Evolutionary conservation across 352 stramenopile species (phyloP).

Genomic region (Ophiocytium majus): DNA sequence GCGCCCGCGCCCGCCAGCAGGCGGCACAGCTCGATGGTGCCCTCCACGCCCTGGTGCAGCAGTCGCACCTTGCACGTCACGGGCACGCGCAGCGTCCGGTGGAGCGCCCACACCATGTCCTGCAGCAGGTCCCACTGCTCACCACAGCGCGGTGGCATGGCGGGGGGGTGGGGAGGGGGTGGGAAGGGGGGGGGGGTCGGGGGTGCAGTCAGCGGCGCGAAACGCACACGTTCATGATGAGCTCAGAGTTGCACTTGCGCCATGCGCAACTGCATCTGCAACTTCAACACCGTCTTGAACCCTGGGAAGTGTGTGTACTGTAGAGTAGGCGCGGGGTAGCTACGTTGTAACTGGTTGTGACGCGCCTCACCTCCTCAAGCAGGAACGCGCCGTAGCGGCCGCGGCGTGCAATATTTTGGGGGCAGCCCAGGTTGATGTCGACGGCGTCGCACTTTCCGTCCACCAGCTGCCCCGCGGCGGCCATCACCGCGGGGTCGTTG

Average conservation of each 20-base stretch:
- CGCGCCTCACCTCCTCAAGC: conserved; percentile 73
- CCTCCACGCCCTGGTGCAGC: conserved; percentile 69
- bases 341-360: too few species aligned
- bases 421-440: conserved; percentile 60
- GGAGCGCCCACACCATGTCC: conserved; percentile 52
- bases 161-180: too few species aligned
- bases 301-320: too few species aligned
- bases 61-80: conserved; percentile 85
- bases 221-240: too few species aligned
- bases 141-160: too few species aligned
- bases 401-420: conserved; percentile 80
- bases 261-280: too few species aligned
- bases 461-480: conserved; percentile 72
- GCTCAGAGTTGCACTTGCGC: too few species aligned
- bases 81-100: conserved; percentile 60
- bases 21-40: conserved; percentile 78
- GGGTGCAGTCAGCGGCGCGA: too few species aligned
- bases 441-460: conserved; percentile 75
- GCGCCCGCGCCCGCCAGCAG: conserved; percentile 78
- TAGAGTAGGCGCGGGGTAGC: too few species aligned
- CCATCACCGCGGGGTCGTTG: conserved; percentile 78
- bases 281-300: too few species aligned
- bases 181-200: too few species aligned
- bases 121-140: conserved; percentile 63
- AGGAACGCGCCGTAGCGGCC: conserved; percentile 83